phyloP scores from a whole-genome alignment of 2,329 filamentous ascomycete genomes.

The Byssothecium circinans region DNA sequence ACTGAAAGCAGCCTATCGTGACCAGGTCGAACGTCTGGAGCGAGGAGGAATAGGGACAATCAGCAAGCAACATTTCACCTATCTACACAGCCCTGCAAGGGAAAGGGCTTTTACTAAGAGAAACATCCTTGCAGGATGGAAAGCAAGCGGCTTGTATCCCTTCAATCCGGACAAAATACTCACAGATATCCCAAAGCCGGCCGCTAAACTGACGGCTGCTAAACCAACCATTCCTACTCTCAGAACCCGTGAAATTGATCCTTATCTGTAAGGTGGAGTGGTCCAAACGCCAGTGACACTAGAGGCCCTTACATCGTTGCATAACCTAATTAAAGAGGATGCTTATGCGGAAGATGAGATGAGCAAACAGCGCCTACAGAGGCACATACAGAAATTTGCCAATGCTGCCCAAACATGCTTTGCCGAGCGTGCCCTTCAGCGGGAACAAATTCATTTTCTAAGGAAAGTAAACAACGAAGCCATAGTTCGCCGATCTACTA shows the following conservation, averaged over 20 bases:
- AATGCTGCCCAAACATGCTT: constrained; percentile 28
- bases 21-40: constrained; percentile 23
- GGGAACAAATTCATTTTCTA: constrained; percentile 32
- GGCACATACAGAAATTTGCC: constrained; percentile 17
- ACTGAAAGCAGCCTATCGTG: constrained; percentile 10
- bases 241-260: constrained; percentile 2
- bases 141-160: constrained; percentile 23
- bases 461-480: constrained; percentile 29
- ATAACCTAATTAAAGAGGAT: constrained; percentile 1
- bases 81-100: constrained; percentile 23
- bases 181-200: constrained; percentile 25
- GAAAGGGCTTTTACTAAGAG: constrained; percentile 21
- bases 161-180: constrained; percentile 33
- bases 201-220: constrained; percentile 16
- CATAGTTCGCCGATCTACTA: constrained; percentile 26
- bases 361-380: constrained; percentile 17
- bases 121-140: constrained; percentile 33
- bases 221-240: neutral
- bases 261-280: too few species aligned
- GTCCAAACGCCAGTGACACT: constrained; percentile 15
- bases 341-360: neutral
- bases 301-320: constrained; percentile 14
- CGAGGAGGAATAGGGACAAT: constrained; percentile 19
- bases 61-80: constrained; percentile 28
- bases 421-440: constrained; percentile 22